phyloP scores from a whole-genome alignment of 2,329 filamentous ascomycete species.

The Penicillium sp. region DNA sequence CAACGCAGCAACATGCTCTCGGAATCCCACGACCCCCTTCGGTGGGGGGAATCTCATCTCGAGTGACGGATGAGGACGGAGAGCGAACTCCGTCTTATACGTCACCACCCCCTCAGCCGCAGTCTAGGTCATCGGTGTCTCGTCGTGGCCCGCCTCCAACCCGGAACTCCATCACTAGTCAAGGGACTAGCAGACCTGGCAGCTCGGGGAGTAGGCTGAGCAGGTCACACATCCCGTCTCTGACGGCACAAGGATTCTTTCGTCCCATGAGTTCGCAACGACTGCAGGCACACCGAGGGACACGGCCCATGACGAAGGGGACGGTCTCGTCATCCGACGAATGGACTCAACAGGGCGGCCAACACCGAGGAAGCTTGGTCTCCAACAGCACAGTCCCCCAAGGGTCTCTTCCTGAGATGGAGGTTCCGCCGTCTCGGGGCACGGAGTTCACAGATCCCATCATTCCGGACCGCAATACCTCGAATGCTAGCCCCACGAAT shows the following conservation, averaged over 20 bases:
- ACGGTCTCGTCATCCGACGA: slow-evolving; percentile 42
- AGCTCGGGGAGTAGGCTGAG: slow-evolving; percentile 67
- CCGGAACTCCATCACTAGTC: slow-evolving; percentile 42
- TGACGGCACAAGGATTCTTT: slow-evolving; percentile 90
- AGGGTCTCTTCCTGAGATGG: slow-evolving; percentile 47
- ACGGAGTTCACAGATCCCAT: slow-evolving; percentile 79
- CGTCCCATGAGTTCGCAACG: slow-evolving; percentile 95
- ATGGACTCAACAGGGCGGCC: slow-evolving; percentile 47
- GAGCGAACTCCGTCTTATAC: slow-evolving; percentile 40
- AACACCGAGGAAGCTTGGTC: slow-evolving; percentile 61
- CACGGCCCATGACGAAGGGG: slow-evolving; percentile 46
- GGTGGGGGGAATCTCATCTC: slow-evolving; percentile 61
- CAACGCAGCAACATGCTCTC: slow-evolving; percentile 45
- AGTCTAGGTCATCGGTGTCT: slow-evolving; percentile 59
- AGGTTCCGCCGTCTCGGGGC: slow-evolving; percentile 71
- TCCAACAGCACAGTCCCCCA: slow-evolving; percentile 52
- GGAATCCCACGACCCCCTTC: slow-evolving; percentile 55
- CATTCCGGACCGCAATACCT: slow-evolving; percentile 68
- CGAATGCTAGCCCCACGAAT: slow-evolving; percentile 71
- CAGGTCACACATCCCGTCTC: slow-evolving; percentile 83
- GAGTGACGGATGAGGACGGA: slow-evolving; percentile 66
- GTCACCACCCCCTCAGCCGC: slow-evolving; percentile 54
- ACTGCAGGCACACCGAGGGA: slow-evolving; percentile 83
- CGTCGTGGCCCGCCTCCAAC: slow-evolving; percentile 54
- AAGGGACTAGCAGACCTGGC: slow-evolving; percentile 53